Evolutionary conservation across 768 basidiomycete species (phyloP).

Genomic region (Crepidotus variabilis): DNA sequence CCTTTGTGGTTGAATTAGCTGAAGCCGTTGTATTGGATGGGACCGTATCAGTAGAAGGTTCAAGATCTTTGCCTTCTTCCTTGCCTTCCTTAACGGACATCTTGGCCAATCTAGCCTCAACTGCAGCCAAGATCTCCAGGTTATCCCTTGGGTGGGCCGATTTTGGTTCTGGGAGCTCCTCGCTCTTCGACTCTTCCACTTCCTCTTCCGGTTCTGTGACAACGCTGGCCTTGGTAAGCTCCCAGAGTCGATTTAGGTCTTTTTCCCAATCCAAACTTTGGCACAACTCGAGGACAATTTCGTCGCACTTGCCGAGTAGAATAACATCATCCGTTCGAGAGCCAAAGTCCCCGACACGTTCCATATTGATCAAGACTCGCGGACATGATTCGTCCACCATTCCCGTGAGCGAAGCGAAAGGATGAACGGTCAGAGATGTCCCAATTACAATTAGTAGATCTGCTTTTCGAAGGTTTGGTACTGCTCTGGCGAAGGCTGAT

Average conservation of each 20-base stretch:
- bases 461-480: slow-evolving; percentile 53
- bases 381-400: slow-evolving; percentile 57
- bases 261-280: slow-evolving; percentile 72
- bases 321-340: slow-evolving; percentile 53
- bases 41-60: background rate
- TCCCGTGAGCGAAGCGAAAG: slow-evolving; percentile 77
- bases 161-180: background rate
- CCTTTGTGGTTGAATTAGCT: background rate
- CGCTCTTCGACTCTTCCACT: slow-evolving; percentile 8
- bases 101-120: slow-evolving; percentile 16
- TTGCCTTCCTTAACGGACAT: slow-evolving; percentile 11
- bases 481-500: slow-evolving; percentile 52
- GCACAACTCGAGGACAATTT: slow-evolving; percentile 57
- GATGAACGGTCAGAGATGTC: slow-evolving; percentile 83
- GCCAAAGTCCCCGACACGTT: slow-evolving; percentile 69
- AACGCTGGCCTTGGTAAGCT: slow-evolving; percentile 35
- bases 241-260: slow-evolving; percentile 56
- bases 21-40: background rate
- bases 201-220: slow-evolving; percentile 9
- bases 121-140: slow-evolving; percentile 12
- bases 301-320: slow-evolving; percentile 69
- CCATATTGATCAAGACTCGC: slow-evolving; percentile 87
- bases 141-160: background rate
- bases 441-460: slow-evolving; percentile 91
- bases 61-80: slow-evolving; percentile 5